These are phyloP conservation scores for Daldinia eschscholtzii DNA, from an alignment of 2,329 filamentous ascomycete species.

Conservation along the genomic window DNA sequence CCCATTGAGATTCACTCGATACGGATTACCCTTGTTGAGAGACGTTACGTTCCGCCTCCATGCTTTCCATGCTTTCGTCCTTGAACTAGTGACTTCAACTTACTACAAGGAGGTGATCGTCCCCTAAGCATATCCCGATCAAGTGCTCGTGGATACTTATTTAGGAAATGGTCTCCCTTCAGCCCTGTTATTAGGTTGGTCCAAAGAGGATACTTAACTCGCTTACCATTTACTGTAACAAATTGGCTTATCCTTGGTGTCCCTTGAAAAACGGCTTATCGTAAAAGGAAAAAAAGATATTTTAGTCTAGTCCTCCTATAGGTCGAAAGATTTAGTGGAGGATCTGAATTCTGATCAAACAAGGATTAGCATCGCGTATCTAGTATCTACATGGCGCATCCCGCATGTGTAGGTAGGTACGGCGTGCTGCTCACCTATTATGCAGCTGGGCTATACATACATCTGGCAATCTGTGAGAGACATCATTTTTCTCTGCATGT, in stretches of 20 bases:
- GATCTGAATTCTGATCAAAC: constrained; percentile 20
- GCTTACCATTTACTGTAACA: neutral
- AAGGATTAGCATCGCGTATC: constrained; percentile 40
- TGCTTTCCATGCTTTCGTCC: constrained; percentile 1
- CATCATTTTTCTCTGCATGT: constrained; percentile 43
- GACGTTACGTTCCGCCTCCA: neutral
- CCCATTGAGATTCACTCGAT: constrained; percentile 29
- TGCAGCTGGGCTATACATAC: constrained; percentile 30
- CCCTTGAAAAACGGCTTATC: neutral
- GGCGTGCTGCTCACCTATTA: constrained; percentile 20
- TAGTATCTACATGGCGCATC: constrained; percentile 42
- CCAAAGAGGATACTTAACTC: constrained; percentile 10
- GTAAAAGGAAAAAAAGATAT: neutral
- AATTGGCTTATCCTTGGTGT: neutral
- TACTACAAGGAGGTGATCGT: constrained; percentile 8
- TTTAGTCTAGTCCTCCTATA: neutral
- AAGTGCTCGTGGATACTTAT: constrained; percentile 9
- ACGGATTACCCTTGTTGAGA: constrained; percentile 35
- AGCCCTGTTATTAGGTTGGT: constrained; percentile 20
- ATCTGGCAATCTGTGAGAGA: constrained; percentile 42
- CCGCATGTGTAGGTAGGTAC: constrained; percentile 32
- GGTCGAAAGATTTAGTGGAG: constrained; percentile 8
- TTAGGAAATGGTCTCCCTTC: constrained; percentile 10
- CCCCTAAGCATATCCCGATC: constrained; percentile 2
- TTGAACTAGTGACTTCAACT: constrained; percentile 5